Conservation (phyloP, 257 asterid species). For the Salvia hispanica region DNA sequence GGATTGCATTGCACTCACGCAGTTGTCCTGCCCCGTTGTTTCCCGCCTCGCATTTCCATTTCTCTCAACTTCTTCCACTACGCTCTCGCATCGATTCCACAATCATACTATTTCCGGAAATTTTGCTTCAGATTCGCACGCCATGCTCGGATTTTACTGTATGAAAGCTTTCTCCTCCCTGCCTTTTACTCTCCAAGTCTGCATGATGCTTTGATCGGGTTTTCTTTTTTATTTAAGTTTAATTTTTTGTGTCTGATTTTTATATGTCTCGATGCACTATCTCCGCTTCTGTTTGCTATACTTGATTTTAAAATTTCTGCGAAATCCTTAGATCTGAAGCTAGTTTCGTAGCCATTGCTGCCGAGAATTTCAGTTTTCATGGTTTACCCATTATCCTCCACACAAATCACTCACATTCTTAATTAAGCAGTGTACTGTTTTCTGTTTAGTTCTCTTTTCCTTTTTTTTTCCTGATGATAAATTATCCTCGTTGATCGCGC, state of each 20-base stretch:
- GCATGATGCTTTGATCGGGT: neutral
- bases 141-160: slow-evolving; percentile 30
- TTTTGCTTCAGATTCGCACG: slow-evolving; percentile 25
- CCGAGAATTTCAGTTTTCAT: slow-evolving; percentile 11
- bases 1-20: neutral
- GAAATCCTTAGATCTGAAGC: slow-evolving; percentile 25
- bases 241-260: slow-evolving; percentile 8
- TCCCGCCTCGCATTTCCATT: slow-evolving; percentile 41
- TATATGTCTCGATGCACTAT: neutral
- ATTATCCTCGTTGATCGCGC: neutral
- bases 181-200: neutral
- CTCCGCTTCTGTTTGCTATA: slow-evolving; percentile 20
- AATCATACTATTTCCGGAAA: slow-evolving; percentile 21
- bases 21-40: slow-evolving; percentile 22
- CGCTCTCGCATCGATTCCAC: slow-evolving; percentile 13
- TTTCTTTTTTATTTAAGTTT: slow-evolving; percentile 11
- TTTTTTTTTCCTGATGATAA: neutral
- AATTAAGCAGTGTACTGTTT: slow-evolving; percentile 18
- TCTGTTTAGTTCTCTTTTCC: slow-evolving; percentile 8
- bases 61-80: slow-evolving; percentile 17
- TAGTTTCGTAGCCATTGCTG: slow-evolving; percentile 16
- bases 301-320: slow-evolving; percentile 18
- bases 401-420: neutral
- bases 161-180: slow-evolving; percentile 31
- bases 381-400: slow-evolving; percentile 22